Evolutionary conservation across 2,329 filamentous ascomycete species (phyloP), one percentile per base, ranked within the genome.

Genomic region (Harringtonia aguacate): DNA sequence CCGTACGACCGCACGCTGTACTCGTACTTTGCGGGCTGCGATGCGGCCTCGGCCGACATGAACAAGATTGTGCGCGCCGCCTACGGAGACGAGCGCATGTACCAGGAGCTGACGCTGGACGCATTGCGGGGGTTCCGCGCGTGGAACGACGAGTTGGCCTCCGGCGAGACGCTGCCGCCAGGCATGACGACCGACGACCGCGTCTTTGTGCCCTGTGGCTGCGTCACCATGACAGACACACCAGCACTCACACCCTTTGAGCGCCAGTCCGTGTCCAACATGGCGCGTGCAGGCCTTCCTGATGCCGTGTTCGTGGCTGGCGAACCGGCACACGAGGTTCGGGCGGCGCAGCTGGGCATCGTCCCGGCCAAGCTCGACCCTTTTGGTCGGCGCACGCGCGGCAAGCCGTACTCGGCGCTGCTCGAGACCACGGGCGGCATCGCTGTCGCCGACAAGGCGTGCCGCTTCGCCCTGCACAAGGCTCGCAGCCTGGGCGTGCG

Each of bases 381-480:
- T 1, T 67, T 72, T 46, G 37, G 52, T 4, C 53, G 58, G 8
- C 46, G 53, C 38, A 38, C 52, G 46, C 51, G 54, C 21, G 53
- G 55, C 7, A 50, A 15, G 24, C 54, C 18, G 47, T 60, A 45
- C 36, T 21, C 29, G 4, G 69, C 64, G 0, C 59, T 70, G 1
- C 55, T 73, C 0, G 70, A 74, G 41, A 64, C 61, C 1, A 66
- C 60, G 0, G 70, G 66, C 14, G 71, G 71, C 4, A 61, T 67
- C 22, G 62, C 62, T 2, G 50, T 62, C 15, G 69, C 69, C 0
- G 65, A 69, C 44, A 69, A 67, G 44, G 66, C 67, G 1, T 73
- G 69, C 44, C 56, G 56, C 0, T 66, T 64, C 41, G 68, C 65
- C 0, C 58, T 70, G 1, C 58, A 70, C 52, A 64, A 68, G 22